A percentile compares a stretch with the other conserved stretches of the same genome.
Evolutionary conservation across 371 early-diverging fungal species (phyloP).

Genomic region (Capniomyces stellatus): DNA sequence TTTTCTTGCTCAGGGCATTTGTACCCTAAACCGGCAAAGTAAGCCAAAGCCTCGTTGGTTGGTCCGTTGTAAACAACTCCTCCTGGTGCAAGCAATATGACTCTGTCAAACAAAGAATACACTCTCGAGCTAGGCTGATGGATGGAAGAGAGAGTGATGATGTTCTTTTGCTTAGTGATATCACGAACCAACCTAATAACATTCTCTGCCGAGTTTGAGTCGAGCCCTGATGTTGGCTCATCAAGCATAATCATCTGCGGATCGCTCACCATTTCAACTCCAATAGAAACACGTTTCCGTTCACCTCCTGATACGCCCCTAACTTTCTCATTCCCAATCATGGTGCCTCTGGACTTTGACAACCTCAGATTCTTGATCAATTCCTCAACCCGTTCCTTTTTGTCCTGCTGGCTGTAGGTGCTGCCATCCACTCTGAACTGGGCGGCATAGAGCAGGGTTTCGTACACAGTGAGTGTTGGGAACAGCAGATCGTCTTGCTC

Average conservation of each 20-base stretch:
- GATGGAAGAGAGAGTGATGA: constrained; percentile 56
- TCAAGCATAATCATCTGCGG: constrained; percentile 34
- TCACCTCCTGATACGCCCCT: constrained; percentile 73
- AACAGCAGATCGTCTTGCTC: constrained; percentile 75
- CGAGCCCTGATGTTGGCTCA: constrained; percentile 67
- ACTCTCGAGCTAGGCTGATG: constrained; percentile 71
- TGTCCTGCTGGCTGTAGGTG: constrained; percentile 27
- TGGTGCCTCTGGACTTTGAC: constrained; percentile 33
- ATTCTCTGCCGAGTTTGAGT: constrained; percentile 46
- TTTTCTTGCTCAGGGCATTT: constrained; percentile 26
- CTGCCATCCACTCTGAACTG: constrained; percentile 41
- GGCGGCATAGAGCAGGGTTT: constrained; percentile 39
- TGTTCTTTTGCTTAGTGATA: constrained; percentile 33
- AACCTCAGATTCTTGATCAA: constrained; percentile 41
- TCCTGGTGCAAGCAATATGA: constrained; percentile 59
- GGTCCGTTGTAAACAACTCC: constrained; percentile 50
- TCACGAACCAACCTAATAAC: constrained; percentile 35
- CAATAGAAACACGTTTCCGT: constrained; percentile 67
- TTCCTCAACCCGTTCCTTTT: constrained; percentile 30
- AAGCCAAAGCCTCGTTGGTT: constrained; percentile 20
- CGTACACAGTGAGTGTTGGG: constrained; percentile 56
- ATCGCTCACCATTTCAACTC: constrained; percentile 57
- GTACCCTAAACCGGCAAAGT: constrained; percentile 38
- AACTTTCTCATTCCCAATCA: constrained; percentile 40
- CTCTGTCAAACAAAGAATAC: constrained; percentile 63